phyloP scores from a whole-genome alignment of 2,329 filamentous ascomycete genomes.

The Rhinocladiella mackenziei region DNA sequence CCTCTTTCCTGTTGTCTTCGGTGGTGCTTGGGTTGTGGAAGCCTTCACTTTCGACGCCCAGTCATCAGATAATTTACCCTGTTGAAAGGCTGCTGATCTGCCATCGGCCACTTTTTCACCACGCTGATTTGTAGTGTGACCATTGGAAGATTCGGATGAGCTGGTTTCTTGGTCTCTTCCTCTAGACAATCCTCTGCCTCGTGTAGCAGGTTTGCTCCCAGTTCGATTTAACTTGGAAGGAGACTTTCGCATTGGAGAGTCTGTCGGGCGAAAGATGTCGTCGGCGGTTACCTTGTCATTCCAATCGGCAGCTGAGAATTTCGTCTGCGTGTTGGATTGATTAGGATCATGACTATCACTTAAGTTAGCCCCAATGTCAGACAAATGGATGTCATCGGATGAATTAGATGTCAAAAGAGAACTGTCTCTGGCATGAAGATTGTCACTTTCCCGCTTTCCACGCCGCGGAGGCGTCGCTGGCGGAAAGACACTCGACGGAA shows the following conservation, averaged over 20 bases:
- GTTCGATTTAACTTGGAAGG: slow-evolving; percentile 22
- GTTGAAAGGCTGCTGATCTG: slow-evolving; percentile 22
- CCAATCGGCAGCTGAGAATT: slow-evolving; percentile 44
- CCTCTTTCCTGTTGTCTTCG: neutral
- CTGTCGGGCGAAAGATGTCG: slow-evolving; percentile 37
- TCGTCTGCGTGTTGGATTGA: slow-evolving; percentile 34
- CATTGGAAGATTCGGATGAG: slow-evolving; percentile 20
- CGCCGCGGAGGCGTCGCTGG: slow-evolving; percentile 17
- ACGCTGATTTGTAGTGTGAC: slow-evolving; percentile 15
- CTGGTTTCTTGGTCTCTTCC: slow-evolving; percentile 9
- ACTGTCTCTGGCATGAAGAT: neutral
- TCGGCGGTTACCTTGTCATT: slow-evolving; percentile 36
- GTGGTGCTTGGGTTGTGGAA: neutral
- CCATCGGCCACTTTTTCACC: slow-evolving; percentile 2
- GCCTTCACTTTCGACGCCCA: slow-evolving; percentile 18
- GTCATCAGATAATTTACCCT: slow-evolving; percentile 24
- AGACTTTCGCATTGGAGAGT: slow-evolving; percentile 31
- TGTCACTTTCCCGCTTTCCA: slow-evolving; percentile 3
- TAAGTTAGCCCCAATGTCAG: slow-evolving; percentile 11
- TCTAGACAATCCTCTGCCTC: slow-evolving; percentile 20
- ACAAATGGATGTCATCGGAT: neutral
- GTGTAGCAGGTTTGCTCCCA: slow-evolving; percentile 18
- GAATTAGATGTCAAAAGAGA: neutral
- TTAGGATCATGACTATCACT: slow-evolving; percentile 26
- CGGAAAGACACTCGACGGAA: slow-evolving; percentile 30